These are phyloP conservation scores for Paramecium biaurelia DNA, from an alignment of 73 alveolate species.

Conservation along the genomic window DNA sequence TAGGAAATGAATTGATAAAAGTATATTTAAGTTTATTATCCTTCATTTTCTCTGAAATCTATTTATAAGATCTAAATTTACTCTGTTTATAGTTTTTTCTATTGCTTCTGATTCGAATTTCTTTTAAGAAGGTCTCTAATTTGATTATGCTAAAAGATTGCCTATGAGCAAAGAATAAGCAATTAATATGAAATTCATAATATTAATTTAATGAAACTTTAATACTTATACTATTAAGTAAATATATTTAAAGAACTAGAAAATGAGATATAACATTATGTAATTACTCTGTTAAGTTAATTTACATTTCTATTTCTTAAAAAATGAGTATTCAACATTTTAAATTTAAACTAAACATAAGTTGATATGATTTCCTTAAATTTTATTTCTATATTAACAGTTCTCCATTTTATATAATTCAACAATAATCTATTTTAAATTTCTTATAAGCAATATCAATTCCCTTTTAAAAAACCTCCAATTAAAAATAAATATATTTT, in stretches of 20 bases:
- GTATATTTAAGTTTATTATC: conserved; percentile 65
- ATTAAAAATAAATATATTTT: not conserved
- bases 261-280: too few species aligned
- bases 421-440: too few species aligned
- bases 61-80: not conserved
- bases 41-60: conserved; percentile 59
- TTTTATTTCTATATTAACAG: too few species aligned
- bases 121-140: not conserved
- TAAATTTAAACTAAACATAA: too few species aligned
- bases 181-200: not conserved
- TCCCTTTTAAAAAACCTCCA: too few species aligned
- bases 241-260: not conserved
- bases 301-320: too few species aligned
- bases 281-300: too few species aligned
- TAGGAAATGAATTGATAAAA: conserved; percentile 81
- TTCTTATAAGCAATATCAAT: too few species aligned
- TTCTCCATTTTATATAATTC: too few species aligned
- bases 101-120: conserved; percentile 21
- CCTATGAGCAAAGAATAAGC: not conserved
- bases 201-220: not conserved
- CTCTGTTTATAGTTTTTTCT: conserved; percentile 50
- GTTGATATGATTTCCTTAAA: too few species aligned
- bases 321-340: too few species aligned
- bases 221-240: not conserved
- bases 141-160: not conserved